Conservation (phyloP, 805 yeast species). For the Suhomyces canberraensis region DNA sequence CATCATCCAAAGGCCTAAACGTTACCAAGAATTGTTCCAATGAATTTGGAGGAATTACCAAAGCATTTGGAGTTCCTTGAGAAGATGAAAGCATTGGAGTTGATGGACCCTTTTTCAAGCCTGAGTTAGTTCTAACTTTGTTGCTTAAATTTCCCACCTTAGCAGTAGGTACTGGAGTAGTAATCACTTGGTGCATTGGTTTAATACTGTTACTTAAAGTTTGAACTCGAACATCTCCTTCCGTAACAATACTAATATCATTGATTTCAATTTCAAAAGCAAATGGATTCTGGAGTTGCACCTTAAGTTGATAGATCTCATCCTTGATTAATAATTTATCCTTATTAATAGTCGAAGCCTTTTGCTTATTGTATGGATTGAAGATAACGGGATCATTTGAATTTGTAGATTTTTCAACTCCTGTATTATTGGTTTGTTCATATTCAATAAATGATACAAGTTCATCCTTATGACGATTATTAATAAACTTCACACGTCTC, state of each 20-base stretch:
- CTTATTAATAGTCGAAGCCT: slow-evolving; percentile 40
- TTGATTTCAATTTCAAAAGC: slow-evolving; percentile 65
- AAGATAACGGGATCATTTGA: slow-evolving; percentile 27
- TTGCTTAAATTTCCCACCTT: background rate
- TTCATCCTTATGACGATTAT: slow-evolving; percentile 26
- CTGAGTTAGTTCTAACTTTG: slow-evolving; percentile 1
- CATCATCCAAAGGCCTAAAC: slow-evolving; percentile 48
- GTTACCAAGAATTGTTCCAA: slow-evolving; percentile 39
- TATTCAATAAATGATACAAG: slow-evolving; percentile 39
- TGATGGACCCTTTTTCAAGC: slow-evolving; percentile 1
- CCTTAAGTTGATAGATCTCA: slow-evolving; percentile 56
- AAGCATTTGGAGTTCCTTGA: slow-evolving; percentile 1
- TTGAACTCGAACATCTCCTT: slow-evolving; percentile 25
- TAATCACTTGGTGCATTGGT: slow-evolving; percentile 1
- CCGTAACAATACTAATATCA: slow-evolving; percentile 41
- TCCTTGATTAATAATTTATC: slow-evolving; percentile 39
- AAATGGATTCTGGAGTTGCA: slow-evolving; percentile 75
- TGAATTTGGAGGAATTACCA: slow-evolving; percentile 27
- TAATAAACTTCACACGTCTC: slow-evolving; percentile 43
- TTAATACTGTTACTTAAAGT: slow-evolving; percentile 18
- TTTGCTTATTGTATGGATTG: slow-evolving; percentile 47
- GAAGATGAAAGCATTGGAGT: background rate
- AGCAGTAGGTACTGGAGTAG: background rate
- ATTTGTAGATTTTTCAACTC: background rate
- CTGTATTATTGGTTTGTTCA: slow-evolving; percentile 12